Evolutionary conservation across 768 basidiomycete genomes (phyloP).

Genomic region (Boletales sp.): DNA sequence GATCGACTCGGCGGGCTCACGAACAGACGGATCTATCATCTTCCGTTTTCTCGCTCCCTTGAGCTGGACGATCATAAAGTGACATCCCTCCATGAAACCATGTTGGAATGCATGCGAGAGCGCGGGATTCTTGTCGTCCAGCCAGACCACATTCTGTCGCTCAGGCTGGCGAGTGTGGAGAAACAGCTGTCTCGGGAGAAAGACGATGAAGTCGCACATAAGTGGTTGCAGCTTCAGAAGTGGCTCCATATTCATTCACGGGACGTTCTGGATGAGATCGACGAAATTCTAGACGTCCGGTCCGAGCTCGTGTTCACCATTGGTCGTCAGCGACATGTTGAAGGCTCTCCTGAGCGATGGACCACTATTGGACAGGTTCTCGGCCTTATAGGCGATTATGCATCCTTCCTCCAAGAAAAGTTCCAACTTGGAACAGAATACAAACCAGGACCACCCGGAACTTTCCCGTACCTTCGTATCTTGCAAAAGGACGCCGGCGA

Average conservation of each 20-base stretch:
- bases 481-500: constrained; percentile 3
- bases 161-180: constrained; percentile 42
- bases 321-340: constrained; percentile 34
- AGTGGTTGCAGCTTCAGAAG: constrained; percentile 21
- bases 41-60: constrained; percentile 42
- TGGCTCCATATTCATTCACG: constrained; percentile 17
- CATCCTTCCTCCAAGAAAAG: not conserved
- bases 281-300: constrained; percentile 33
- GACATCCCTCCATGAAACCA: constrained; percentile 23
- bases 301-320: constrained; percentile 49
- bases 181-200: constrained; percentile 8
- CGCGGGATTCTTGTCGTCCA: constrained; percentile 44
- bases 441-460: not conserved
- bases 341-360: constrained; percentile 44
- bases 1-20: constrained; percentile 39
- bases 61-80: not conserved
- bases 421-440: constrained; percentile 7
- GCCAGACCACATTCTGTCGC: constrained; percentile 51
- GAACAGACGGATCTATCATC: constrained; percentile 42
- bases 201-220: not conserved
- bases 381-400: constrained; percentile 19
- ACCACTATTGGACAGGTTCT: constrained; percentile 36
- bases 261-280: constrained; percentile 25
- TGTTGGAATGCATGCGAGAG: constrained; percentile 32
- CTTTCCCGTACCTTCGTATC: constrained; percentile 10